Base-by-base conservation (phyloP, 129 eudicot genomes). In the Flaveria linearis region DNA sequence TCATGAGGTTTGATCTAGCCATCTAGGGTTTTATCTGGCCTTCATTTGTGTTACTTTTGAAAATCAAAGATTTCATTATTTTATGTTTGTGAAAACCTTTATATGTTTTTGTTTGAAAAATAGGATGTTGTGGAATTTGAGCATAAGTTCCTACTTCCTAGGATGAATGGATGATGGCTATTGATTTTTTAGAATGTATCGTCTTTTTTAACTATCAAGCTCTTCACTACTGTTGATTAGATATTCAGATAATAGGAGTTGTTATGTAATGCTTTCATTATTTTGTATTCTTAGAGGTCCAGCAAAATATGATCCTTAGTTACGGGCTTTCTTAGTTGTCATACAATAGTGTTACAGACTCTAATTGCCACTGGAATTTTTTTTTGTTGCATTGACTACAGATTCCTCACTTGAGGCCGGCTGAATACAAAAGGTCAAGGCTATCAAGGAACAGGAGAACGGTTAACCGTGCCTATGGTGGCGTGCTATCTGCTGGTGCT, bases 401-500 rank as follows among this genome's bases (percentile, higher is more conserved):
- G 94, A 88, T 88, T 88, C 94, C 91, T 73, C 94, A 88, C 66
- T 71, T 87, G 87, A 87, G 92, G 78, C 93, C 93, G 10, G 69
- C 90, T 66, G 88, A 88, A 70, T 88, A 88, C 83, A 88, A 79
- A 56, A 76, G 93, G 71, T 67, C 86, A 6, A 86, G 93, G 66
- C 72, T 88, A 62, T 71, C 93, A 53, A 86, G 93, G 85, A 88
- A 88, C 86, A 76, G 87, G 64, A 82, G 90, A 67, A 88, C 93
- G 87, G 90, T 88, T 30, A 88, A 88, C 82, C 90, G 90, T 71
- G 88, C 93, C 18, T 88, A 86, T 69, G 90, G 93, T 63, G 93
- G 93, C 64, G 93, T 88, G 14, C 77, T 88, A 47, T 86, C 90
- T 70, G 90, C 88, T 23, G 84, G 88, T 78, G 90, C 93, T 69